Base-by-base conservation (phyloP, 495 filamentous ascomycete genomes). In the Daldinia loculata region DNA sequence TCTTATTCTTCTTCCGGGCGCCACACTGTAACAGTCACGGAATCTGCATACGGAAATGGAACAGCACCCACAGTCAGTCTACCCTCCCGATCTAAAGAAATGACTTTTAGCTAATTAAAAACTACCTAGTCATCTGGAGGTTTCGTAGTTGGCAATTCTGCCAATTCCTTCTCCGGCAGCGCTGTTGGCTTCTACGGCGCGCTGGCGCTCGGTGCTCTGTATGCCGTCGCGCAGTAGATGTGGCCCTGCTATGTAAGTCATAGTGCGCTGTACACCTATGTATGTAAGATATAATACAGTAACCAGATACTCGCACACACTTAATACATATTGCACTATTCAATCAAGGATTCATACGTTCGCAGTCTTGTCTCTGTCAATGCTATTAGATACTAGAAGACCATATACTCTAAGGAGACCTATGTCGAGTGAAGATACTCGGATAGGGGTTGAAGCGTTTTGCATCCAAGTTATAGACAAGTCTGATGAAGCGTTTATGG, bases 101-200 rank as follows among this genome's bases (percentile, higher is more conserved):
- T 0, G 43, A 24, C 22, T 24, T 4, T 14, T n/a, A 36, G 30
- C 65, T 61, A 63, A 63, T 43, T 6, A 8, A 29, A 3, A n/a
- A 34, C 17, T 26, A 26, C 24, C 24, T 38, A 75, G 72, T 65
- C 72, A 24, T 69, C 72, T 26, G 60, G 56, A 17, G 7, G 56
- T 6, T 45, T 36, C n/a, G 39, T 66, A 4, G 64, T 61, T 22
- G 72, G 36, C 12, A 61, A 58, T 48, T 64, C 22, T 19, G 72
- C 69, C 65, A 66, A 71, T 36, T 24, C 59, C 29, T 4, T 67
- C 34, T 26, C 24, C 17, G 68, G 38, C 14, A 69, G 62, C n/a
- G 7, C 36, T 4, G 41, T 75, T n/a, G 72, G 63, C 3, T 68
- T 75, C 30, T 72, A 75, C 56, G 72, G 72, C 11, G 72, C 64